A percentile compares a stretch with the other conserved stretches of the same genome.
These are phyloP conservation scores for Tillandsia leiboldiana DNA, from an alignment of 176 grass and related monocot species.

Conservation along the genomic window DNA sequence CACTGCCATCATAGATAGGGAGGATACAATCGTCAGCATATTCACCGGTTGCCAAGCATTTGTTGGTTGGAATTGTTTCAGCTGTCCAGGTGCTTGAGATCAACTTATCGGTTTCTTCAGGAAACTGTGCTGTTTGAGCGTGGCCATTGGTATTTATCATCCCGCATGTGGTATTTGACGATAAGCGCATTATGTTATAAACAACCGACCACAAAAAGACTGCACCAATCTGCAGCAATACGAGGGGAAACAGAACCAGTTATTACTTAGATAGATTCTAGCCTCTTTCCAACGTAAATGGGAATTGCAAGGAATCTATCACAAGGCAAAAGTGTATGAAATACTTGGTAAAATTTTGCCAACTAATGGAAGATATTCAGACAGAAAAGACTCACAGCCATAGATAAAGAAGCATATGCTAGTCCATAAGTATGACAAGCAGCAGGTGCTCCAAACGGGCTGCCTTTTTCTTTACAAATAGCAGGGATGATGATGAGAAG, in stretches of 20 bases:
- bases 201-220: constrained; percentile 62
- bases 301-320: too few species aligned
- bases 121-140: constrained; percentile 10
- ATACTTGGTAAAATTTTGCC: not conserved
- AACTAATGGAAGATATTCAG: not conserved
- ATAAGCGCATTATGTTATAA: constrained; percentile 56
- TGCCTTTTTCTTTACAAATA: constrained; percentile 89
- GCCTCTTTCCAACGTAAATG: too few species aligned
- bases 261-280: too few species aligned
- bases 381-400: constrained; percentile 40
- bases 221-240: constrained; percentile 50
- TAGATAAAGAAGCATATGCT: constrained; percentile 68
- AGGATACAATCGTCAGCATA: constrained; percentile 11
- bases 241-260: not conserved
- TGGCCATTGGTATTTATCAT: not conserved
- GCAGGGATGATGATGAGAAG: constrained; percentile 78
- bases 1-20: constrained; percentile 11
- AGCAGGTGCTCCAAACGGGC: constrained; percentile 58
- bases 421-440: constrained; percentile 52
- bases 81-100: constrained; percentile 6
- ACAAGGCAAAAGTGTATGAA: not conserved
- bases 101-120: not conserved
- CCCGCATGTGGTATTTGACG: constrained; percentile 29
- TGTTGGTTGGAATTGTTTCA: not conserved
- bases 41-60: not conserved